Conservation (phyloP, 257 asterid genomes). For the Lithospermum erythrorhizon region DNA sequence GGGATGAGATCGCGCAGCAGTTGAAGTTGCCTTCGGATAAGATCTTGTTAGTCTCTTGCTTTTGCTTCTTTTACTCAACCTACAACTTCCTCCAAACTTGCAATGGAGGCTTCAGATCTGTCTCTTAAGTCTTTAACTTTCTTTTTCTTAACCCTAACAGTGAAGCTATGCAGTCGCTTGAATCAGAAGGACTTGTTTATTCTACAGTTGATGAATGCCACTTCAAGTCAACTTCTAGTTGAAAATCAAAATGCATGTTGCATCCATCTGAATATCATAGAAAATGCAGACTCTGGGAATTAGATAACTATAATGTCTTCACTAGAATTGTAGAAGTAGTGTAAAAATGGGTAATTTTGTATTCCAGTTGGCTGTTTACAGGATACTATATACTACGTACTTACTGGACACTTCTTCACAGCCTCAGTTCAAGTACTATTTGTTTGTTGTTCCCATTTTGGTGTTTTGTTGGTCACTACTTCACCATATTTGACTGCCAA, state of each 20-base stretch:
- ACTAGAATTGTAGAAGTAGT: not conserved
- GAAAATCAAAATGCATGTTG: slow-evolving; percentile 5
- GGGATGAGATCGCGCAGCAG: slow-evolving; percentile 51
- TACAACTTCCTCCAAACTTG: not conserved
- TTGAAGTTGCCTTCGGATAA: slow-evolving; percentile 57
- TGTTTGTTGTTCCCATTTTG: too few relatives aligned
- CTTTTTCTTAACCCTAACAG: slow-evolving; percentile 22
- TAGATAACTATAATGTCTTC: not conserved
- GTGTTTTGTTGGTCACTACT: too few relatives aligned
- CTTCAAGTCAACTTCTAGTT: slow-evolving; percentile 53
- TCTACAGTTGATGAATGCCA: slow-evolving; percentile 74
- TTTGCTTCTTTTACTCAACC: slow-evolving; percentile 11
- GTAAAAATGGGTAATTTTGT: not conserved
- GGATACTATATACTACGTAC: not conserved
- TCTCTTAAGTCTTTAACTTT: not conserved
- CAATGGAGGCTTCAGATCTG: not conserved
- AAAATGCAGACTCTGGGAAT: not conserved
- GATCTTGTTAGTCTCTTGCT: slow-evolving; percentile 32
- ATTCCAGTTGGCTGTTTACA: not conserved
- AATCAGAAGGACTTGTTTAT: slow-evolving; percentile 63
- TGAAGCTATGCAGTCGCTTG: slow-evolving; percentile 51
- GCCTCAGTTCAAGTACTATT: too few relatives aligned
- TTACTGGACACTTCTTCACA: not conserved
- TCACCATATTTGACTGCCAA: too few relatives aligned
- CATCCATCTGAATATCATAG: not conserved